Conservation (phyloP, 2,329 filamentous ascomycete genomes). For the Leptographium lundbergii region DNA sequence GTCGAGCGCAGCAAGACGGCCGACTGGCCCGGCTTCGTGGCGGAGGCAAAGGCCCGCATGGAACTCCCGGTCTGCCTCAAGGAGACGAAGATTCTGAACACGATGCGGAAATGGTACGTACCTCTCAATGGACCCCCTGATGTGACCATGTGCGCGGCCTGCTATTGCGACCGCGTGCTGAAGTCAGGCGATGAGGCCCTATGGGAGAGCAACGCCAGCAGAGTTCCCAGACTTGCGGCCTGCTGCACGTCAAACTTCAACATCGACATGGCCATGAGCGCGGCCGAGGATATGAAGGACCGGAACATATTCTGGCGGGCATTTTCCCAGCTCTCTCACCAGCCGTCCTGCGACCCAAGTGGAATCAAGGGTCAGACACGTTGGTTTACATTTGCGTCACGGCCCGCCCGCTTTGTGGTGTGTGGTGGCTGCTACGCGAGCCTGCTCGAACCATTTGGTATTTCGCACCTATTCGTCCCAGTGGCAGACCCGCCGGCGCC, state of each 20-base stretch:
- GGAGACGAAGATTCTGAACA: too few species aligned
- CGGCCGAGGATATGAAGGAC: slow-evolving; percentile 16
- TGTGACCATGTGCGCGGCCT: slow-evolving; percentile 23
- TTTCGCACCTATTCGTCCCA: slow-evolving; percentile 19
- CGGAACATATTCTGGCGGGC: slow-evolving; percentile 22
- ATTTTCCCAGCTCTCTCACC: slow-evolving; percentile 14
- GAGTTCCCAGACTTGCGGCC: slow-evolving; percentile 10
- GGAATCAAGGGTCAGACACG: slow-evolving; percentile 17
- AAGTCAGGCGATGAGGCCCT: slow-evolving; percentile 13
- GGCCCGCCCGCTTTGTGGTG: slow-evolving; percentile 21
- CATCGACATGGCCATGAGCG: slow-evolving; percentile 18
- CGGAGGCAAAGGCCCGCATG: slow-evolving; percentile 15
- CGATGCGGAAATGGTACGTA: slow-evolving; percentile 19
- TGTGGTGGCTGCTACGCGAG: slow-evolving; percentile 23
- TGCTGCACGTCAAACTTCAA: slow-evolving; percentile 18
- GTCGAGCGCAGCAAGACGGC: slow-evolving; percentile 12
- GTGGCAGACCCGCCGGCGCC: slow-evolving; percentile 11
- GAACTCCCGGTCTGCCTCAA: slow-evolving; percentile 4
- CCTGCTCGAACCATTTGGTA: slow-evolving; percentile 18
- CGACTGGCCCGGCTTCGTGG: slow-evolving; percentile 22
- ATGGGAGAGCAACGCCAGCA: slow-evolving; percentile 9
- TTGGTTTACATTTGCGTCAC: slow-evolving; percentile 23
- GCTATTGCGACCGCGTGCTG: slow-evolving; percentile 24
- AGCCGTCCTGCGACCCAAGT: slow-evolving; percentile 18
- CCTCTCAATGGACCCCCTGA: slow-evolving; percentile 14